A percentile compares a stretch with the other conserved stretches of the same genome.
These are phyloP conservation scores for Filobasidium floriforme DNA, from an alignment of 768 basidiomycete species.

Conservation along the genomic window DNA sequence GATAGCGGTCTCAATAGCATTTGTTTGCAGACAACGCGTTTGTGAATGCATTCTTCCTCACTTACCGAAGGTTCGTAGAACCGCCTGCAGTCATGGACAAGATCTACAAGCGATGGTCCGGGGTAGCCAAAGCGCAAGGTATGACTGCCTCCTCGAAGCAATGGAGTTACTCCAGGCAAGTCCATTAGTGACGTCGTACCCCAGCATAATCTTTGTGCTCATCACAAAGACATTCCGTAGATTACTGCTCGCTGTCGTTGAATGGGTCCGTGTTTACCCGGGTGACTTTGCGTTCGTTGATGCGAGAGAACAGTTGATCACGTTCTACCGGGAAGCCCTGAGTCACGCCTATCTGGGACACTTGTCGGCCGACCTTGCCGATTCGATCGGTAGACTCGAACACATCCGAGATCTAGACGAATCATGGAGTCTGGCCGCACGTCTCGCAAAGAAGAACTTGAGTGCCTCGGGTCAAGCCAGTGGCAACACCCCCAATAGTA, in stretches of 20 bases:
- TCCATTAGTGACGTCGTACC: background rate
- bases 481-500: background rate
- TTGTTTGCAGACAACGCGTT: constrained; percentile 29
- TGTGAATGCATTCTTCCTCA: constrained; percentile 36
- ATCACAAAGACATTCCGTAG: background rate
- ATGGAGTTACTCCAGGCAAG: constrained; percentile 35
- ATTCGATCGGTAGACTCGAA: constrained; percentile 27
- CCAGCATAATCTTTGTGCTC: background rate
- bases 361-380: constrained; percentile 34
- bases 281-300: constrained; percentile 32
- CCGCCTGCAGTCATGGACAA: constrained; percentile 32
- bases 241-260: constrained; percentile 22
- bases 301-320: constrained; percentile 24
- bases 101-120: constrained; percentile 29
- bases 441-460: background rate
- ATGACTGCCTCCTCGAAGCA: constrained; percentile 28
- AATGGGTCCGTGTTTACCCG: constrained; percentile 39
- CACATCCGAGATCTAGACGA: constrained; percentile 33
- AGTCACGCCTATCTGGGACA: constrained; percentile 34
- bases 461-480: background rate
- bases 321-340: constrained; percentile 27
- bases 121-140: constrained; percentile 24
- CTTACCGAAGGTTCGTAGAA: constrained; percentile 36
- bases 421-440: constrained; percentile 30
- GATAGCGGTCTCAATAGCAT: background rate